These are phyloP conservation scores for Aspergillus caelatus DNA, from an alignment of 2,329 filamentous ascomycete species.

Conservation along the genomic window DNA sequence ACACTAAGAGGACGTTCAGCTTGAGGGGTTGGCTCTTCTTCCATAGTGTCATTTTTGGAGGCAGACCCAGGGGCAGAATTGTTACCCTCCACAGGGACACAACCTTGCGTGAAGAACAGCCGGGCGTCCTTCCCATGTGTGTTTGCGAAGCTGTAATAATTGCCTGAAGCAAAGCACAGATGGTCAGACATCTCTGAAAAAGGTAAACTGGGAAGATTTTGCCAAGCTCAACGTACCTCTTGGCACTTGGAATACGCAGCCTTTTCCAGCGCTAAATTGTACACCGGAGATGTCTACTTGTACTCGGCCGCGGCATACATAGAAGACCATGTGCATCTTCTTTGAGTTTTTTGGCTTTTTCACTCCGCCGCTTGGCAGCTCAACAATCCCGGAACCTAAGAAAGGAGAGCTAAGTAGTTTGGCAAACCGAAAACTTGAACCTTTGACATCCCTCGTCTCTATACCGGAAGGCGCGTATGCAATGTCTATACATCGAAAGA, in stretches of 20 bases:
- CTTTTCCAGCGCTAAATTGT: slow-evolving; percentile 78
- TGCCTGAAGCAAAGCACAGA: slow-evolving; percentile 62
- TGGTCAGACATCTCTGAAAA: neutral
- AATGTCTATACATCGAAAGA: slow-evolving; percentile 50
- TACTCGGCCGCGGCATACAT: slow-evolving; percentile 81
- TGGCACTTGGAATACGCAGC: slow-evolving; percentile 92
- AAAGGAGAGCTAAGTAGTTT: slow-evolving; percentile 85
- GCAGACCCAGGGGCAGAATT: slow-evolving; percentile 26
- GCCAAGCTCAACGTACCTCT: slow-evolving; percentile 67
- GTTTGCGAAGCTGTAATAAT: slow-evolving; percentile 90
- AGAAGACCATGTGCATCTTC: slow-evolving; percentile 97
- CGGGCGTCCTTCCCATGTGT: slow-evolving; percentile 71
- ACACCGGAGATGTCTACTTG: slow-evolving; percentile 65
- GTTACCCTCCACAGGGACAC: slow-evolving; percentile 54
- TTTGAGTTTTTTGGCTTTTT: slow-evolving; percentile 91
- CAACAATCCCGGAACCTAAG: slow-evolving; percentile 87
- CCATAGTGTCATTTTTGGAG: slow-evolving; percentile 26
- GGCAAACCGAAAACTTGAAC: slow-evolving; percentile 79
- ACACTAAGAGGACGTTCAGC: slow-evolving; percentile 17
- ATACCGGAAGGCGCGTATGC: slow-evolving; percentile 63
- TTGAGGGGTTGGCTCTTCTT: slow-evolving; percentile 24
- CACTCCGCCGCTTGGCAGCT: slow-evolving; percentile 77
- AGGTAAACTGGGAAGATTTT: neutral
- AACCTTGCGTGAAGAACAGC: slow-evolving; percentile 92
- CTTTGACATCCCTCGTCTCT: slow-evolving; percentile 59